Conservation (phyloP, 164 flowering plant genomes). For the Brasenia schreberi region DNA sequence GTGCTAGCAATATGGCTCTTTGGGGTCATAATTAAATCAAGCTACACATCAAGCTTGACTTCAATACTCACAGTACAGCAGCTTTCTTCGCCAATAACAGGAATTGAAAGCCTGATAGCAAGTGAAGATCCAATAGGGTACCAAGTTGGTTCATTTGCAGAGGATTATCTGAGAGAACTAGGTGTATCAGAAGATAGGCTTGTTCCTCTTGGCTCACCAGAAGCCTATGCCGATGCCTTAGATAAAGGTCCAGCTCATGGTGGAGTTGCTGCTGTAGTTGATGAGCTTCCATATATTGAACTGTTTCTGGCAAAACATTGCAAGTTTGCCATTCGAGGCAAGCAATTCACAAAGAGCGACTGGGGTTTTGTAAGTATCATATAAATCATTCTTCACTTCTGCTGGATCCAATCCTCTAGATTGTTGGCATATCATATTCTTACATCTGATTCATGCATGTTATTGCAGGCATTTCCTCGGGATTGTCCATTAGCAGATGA, state of each 20-base stretch:
- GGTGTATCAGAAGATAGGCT: conserved; percentile 30
- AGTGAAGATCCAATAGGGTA: conserved; percentile 34
- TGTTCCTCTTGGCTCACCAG: conserved; percentile 31
- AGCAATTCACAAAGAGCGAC: conserved; percentile 38
- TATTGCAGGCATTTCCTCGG: conserved; percentile 62
- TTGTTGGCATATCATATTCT: background rate
- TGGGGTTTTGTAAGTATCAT: conserved; percentile 57
- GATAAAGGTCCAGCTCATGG: conserved; percentile 21
- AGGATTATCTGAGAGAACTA: conserved; percentile 27
- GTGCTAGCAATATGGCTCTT: conserved; percentile 29
- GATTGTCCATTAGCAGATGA: conserved; percentile 78
- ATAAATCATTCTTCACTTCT: background rate
- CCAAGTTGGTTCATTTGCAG: conserved; percentile 42
- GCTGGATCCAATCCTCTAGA: background rate
- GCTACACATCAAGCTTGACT: conserved; percentile 32
- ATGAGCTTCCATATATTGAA: conserved; percentile 42
- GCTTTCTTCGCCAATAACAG: conserved; percentile 33
- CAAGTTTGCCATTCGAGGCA: conserved; percentile 31
- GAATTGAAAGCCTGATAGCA: conserved; percentile 32
- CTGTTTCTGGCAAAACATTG: conserved; percentile 38
- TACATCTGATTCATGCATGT: background rate
- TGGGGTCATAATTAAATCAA: conserved; percentile 28
- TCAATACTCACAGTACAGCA: conserved; percentile 33
- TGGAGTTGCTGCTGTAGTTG: conserved; percentile 44
- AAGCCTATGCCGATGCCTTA: conserved; percentile 32